Base-by-base conservation (phyloP, 192 early-diverging fungal species). In the Mortierella hygrophila region DNA sequence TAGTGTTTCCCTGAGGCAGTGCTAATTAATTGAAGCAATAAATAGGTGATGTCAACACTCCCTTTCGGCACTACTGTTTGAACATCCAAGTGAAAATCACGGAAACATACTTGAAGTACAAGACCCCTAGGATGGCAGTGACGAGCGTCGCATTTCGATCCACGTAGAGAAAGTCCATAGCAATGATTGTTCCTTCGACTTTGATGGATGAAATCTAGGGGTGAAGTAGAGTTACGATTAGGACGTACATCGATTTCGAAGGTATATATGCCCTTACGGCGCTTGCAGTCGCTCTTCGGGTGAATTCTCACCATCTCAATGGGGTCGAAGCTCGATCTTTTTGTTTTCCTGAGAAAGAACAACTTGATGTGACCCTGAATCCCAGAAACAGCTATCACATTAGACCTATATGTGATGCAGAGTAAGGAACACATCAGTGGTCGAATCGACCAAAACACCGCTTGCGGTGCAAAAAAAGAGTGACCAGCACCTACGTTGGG, bases 131-230 rank as follows among this genome's bases (percentile, higher is more conserved):
- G 3, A 86, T 86, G 13, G 74, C 84, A 21, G 29, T 38, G 16
- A 81, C 78, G 0, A 52, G 47, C 23, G 46, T 20, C 15, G 78
- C 77, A 3, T 73, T 29, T 42, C 72, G 15, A 38, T 85, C 82
- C 4, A 79, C 46, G 15, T 79, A 71, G 6, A 86, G 75, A 37
- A 86, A 86, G 23, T 86, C 84, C 79, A 86, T 86, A 0, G 68
- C 79, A 20, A 86, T 52, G 21, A 86, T 78, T 16, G 79, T 78
- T 15, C 84, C 84, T 0, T 86, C 69, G 8, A 86, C 6, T 35
- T 77, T 72, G 32, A 86, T 23, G 5, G 52, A 21, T 8, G 75
- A 74, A 21, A 86, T 78, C 84, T 86, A 78, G 65, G 13, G 13
- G 0, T 2, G 9, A 32, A 26, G 32, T 32, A 29, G 29, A 15